Conservation (phyloP, 2,329 filamentous ascomycete species). For the Pseudogymnoascus sp. region DNA sequence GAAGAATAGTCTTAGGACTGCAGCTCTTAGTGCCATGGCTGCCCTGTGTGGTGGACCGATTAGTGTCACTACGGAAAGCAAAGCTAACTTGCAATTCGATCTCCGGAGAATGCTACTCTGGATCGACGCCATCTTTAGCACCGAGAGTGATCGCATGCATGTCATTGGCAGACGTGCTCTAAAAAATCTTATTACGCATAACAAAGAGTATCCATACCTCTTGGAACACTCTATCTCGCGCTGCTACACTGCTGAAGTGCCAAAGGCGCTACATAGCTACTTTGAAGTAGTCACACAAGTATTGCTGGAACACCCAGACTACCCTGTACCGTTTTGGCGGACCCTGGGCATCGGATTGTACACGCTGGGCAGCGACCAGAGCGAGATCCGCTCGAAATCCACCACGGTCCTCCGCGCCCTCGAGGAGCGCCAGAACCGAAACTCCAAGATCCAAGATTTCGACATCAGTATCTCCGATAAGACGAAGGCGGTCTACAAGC, state of each 20-base stretch:
- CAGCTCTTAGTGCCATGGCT: conserved; percentile 92
- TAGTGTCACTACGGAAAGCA: conserved; percentile 80
- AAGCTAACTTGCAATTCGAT: conserved; percentile 84
- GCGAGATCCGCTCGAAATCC: conserved; percentile 82
- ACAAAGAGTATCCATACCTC: conserved; percentile 77
- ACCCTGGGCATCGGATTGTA: conserved; percentile 82
- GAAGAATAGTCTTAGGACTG: conserved; percentile 83
- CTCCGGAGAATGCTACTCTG: conserved; percentile 87
- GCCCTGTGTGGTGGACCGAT: conserved; percentile 82
- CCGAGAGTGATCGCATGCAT: conserved; percentile 85
- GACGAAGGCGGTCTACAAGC: conserved; percentile 95
- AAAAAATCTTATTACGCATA: conserved; percentile 84
- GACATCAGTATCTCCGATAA: conserved; percentile 98
- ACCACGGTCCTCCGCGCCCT: conserved; percentile 72
- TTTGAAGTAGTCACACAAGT: conserved; percentile 89
- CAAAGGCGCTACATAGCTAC: conserved; percentile 88
- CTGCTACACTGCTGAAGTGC: conserved; percentile 76
- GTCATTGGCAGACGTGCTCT: conserved; percentile 81
- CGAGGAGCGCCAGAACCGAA: conserved; percentile 76
- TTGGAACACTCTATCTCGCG: conserved; percentile 85
- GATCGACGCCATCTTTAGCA: conserved; percentile 93
- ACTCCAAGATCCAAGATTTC: conserved; percentile 90
- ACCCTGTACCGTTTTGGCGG: conserved; percentile 84
- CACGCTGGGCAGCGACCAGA: conserved; percentile 86
- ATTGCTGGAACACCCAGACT: conserved; percentile 74